Base-by-base conservation (phyloP, 306 rosid species). In the Abrus pulchellus region DNA sequence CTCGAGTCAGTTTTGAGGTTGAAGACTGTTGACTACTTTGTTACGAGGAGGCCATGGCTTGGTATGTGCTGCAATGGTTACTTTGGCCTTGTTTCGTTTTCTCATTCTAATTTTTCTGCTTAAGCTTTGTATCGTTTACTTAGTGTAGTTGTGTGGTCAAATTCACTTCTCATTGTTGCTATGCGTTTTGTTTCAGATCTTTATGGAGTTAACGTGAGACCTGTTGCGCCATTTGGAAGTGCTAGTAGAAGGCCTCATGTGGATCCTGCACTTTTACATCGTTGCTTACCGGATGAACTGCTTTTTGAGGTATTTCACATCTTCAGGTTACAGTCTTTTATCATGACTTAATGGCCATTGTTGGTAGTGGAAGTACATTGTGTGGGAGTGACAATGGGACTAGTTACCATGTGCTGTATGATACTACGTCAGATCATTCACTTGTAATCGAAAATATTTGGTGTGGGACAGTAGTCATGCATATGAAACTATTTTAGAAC, bases 1-100 rank as follows among this genome's bases (percentile, higher is more conserved):
- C 89, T 93, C 44, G 99, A 94, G 78, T 88, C 94, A 14, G 88
- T 83, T 79, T 84, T 94, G 91, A 85, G 88, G 87, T 70, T 89
- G 88, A 92, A 90, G 85, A 82, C 93, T 2, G 97, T 90, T 83
- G 81, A 89, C 41, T 86, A 89, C 89, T 92, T 90, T 75, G 68
- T 91, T 76, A 94, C 90, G 1, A 92, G 94, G 76, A 91, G 97
- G 87, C 99, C 99, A 13, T 94, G 99, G 99, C 97, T 94, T 77
- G 99, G 99, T 94, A 91, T 76, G 82, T 76, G 79, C 36, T 54
- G 28, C 34, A 4, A 49, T 76, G 64, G 6, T 62, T 68, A 47
- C 48, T 50, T 66, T 53, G 63, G n/a, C 56, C 0, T 29, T 66
- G 57, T 47, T 47, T 40, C 32, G 7, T 29, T 29, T 5, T 47